Base-by-base conservation (phyloP, 2,329 filamentous ascomycete genomes). In the Fusarium nelsonii region DNA sequence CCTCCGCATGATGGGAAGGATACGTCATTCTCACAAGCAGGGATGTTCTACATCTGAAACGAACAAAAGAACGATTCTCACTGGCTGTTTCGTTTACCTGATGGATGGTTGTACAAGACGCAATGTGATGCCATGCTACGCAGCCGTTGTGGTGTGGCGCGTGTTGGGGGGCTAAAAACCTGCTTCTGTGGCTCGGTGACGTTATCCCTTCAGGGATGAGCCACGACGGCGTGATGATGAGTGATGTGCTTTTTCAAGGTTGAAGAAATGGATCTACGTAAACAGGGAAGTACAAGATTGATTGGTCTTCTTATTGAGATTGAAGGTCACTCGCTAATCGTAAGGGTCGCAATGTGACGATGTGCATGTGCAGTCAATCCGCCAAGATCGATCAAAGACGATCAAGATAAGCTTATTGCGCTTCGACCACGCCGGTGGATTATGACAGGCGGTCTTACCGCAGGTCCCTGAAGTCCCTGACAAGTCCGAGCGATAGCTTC, bases 101-200 rank as follows among this genome's bases (percentile, higher is more conserved):
- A 41, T 68, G 62, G 59, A 12, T 70, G 60, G 63, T 69, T 63
- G 43, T 58, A 32, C 54, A 57, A 57, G 46, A 53, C 54, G 69
- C 64, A 62, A 39, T 54, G 67, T 73, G 71, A 73, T 73, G 71
- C 49, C 58, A 71, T 63, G 43, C n/a, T 20, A 9, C 26, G 58
- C 23, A 23, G 23, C 60, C 54, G 45, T 62, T 67, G 58, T 49
- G 58, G 45, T 70, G 67, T 72, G 67, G 69, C 68, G 67, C 54
- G 66, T 69, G 68, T 59, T 52, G 44, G 12, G 12, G 16, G 58
- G 50, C 36, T 55, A 49, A 70, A 73, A 74, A 74, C 72, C 58
- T 59, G 72, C 70, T 74, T 68, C 73, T 54, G 53, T 58, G 70
- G 53, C 54, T 58, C 58, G 49, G 43, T 54, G 63, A 74, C 72